These are phyloP conservation scores for Marasmius sp. DNA, from an alignment of 1,284 basidiomycete genomes.

Conservation along the genomic window DNA sequence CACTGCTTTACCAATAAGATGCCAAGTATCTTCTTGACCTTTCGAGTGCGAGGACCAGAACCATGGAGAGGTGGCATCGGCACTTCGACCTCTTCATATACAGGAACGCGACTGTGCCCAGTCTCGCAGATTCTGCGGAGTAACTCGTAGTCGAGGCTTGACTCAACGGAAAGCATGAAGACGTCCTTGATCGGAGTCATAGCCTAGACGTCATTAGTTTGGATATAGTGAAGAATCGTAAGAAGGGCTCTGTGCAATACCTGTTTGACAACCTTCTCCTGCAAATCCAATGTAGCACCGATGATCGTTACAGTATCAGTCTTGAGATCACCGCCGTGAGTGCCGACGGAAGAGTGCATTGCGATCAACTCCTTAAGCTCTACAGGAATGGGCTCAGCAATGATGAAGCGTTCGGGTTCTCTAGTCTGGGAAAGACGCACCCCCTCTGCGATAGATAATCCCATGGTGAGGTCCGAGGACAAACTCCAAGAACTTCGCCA, in stretches of 20 bases:
- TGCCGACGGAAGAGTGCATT: constrained; percentile 59
- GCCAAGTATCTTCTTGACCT: constrained; percentile 78
- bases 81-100: constrained; percentile 72
- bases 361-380: constrained; percentile 77
- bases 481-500: constrained; percentile 69
- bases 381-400: constrained; percentile 10
- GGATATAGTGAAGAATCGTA: background rate
- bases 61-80: constrained; percentile 36
- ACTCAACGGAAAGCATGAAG: constrained; percentile 82
- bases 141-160: constrained; percentile 77
- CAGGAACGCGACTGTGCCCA: constrained; percentile 78
- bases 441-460: constrained; percentile 55
- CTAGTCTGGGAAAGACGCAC: constrained; percentile 19
- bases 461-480: constrained; percentile 65
- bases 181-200: constrained; percentile 84
- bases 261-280: constrained; percentile 68
- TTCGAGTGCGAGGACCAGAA: constrained; percentile 33
- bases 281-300: constrained; percentile 72
- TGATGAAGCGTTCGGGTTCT: too few relatives aligned
- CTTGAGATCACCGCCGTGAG: constrained; percentile 70
- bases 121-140: constrained; percentile 74
- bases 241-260: constrained; percentile 33
- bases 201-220: constrained; percentile 34
- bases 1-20: constrained; percentile 86
- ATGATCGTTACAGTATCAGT: constrained; percentile 77